Evolutionary conservation across 164 flowering plant species (phyloP).

Genomic region (Dillenia turbinata): DNA sequence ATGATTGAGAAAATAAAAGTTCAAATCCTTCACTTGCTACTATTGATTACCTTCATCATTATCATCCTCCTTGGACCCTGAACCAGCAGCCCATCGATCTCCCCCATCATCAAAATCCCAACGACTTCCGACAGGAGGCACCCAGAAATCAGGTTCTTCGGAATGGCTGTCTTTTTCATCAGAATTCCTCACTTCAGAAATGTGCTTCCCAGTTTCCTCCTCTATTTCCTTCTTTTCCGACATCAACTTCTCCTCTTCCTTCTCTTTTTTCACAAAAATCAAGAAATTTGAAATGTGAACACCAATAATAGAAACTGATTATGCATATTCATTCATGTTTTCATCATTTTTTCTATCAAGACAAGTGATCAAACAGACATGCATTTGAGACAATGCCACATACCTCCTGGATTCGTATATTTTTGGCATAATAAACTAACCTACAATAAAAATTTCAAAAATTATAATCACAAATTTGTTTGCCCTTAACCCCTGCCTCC

Average conservation of each 20-base stretch:
- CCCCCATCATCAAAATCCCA: slow-evolving; percentile 89
- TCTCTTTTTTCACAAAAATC: slow-evolving; percentile 39
- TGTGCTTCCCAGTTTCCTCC: slow-evolving; percentile 19
- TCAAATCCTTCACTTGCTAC: not conserved
- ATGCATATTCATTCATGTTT: too few relatives aligned
- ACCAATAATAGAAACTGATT: not conserved
- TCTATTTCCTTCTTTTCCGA: slow-evolving; percentile 27
- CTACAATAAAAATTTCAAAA: not conserved
- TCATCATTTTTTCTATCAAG: too few relatives aligned
- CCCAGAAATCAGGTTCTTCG: slow-evolving; percentile 77
- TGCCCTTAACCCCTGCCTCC: too few relatives aligned
- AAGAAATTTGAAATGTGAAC: not conserved
- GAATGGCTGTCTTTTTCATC: slow-evolving; percentile 31
- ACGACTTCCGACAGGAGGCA: slow-evolving; percentile 76
- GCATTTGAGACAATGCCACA: too few relatives aligned
- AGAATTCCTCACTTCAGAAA: slow-evolving; percentile 31
- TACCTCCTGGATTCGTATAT: too few relatives aligned
- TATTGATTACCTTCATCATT: slow-evolving; percentile 27
- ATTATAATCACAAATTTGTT: not conserved
- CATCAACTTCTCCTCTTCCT: slow-evolving; percentile 41
- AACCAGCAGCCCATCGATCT: slow-evolving; percentile 78
- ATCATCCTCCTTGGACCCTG: slow-evolving; percentile 39
- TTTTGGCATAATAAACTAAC: not conserved
- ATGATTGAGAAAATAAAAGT: not conserved
- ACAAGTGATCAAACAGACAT: too few relatives aligned